Percentiles rank a stretch among this genome's conserved stretches.
Evolutionary conservation across 257 asterid species (phyloP).

Genomic region (Fraxinus americana): DNA sequence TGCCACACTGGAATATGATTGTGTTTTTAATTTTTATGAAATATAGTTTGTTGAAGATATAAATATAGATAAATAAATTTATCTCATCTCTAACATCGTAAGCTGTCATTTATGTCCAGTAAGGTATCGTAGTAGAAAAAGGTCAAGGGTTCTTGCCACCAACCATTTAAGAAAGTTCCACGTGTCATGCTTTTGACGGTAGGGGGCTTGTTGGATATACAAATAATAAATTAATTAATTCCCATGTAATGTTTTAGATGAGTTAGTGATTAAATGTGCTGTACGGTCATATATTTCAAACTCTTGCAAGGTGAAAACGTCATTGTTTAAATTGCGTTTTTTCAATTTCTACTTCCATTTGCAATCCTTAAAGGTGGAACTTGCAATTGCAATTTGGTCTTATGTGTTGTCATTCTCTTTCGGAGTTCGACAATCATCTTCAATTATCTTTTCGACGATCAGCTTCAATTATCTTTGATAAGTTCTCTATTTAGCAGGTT

Average conservation of each 20-base stretch:
- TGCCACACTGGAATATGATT: conserved; percentile 7
- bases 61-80: no score
- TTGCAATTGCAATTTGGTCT: conserved; percentile 8
- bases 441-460: no score
- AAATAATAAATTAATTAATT: background rate
- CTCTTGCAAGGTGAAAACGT: background rate
- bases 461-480: conserved; percentile 5
- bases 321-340: background rate
- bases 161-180: background rate
- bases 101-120: background rate
- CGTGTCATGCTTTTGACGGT: background rate
- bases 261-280: background rate
- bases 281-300: background rate
- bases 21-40: conserved; percentile 1
- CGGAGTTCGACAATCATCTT: conserved; percentile 13
- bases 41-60: background rate
- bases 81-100: background rate
- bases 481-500: conserved; percentile 48
- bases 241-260: background rate
- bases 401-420: background rate
- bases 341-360: conserved; percentile 16
- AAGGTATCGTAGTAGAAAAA: no score
- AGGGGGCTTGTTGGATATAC: background rate
- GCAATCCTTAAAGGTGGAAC: background rate
- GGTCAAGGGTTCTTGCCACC: background rate